Evolutionary conservation across 2,329 filamentous ascomycete species (phyloP).

Genomic region (Neofusicoccum ribis): DNA sequence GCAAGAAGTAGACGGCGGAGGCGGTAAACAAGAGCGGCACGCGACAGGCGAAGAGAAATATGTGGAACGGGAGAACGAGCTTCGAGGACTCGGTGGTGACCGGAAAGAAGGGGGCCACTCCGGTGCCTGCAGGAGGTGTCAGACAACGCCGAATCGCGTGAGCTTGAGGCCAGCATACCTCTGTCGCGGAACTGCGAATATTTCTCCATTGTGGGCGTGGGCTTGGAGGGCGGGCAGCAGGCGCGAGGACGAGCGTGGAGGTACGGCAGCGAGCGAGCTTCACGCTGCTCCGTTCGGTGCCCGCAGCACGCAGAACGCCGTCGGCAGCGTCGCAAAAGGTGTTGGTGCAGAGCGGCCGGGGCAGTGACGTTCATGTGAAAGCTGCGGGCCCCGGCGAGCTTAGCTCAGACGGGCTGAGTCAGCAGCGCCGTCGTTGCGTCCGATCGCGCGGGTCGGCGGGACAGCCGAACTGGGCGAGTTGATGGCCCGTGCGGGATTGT

Average conservation of each 20-base stretch:
- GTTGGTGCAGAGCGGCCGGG: not conserved
- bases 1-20: slow-evolving; percentile 69
- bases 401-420: not conserved
- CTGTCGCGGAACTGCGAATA: slow-evolving; percentile 90
- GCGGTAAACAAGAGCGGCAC: slow-evolving; percentile 74
- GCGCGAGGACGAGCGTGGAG: not conserved
- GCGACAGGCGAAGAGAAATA: slow-evolving; percentile 76
- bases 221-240: not conserved
- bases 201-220: slow-evolving; percentile 72
- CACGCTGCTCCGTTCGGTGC: slow-evolving; percentile 13
- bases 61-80: slow-evolving; percentile 63
- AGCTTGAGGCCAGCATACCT: slow-evolving; percentile 54
- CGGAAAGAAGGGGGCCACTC: slow-evolving; percentile 93
- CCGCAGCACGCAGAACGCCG: slow-evolving; percentile 10
- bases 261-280: not conserved
- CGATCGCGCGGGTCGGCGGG: not conserved
- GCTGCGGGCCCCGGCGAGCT: not conserved
- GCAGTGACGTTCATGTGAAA: slow-evolving; percentile 17
- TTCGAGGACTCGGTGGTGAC: slow-evolving; percentile 66
- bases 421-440: not conserved
- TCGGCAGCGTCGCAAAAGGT: slow-evolving; percentile 5
- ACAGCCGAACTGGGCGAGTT: not conserved
- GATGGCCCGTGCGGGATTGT: not conserved
- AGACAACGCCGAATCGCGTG: not conserved
- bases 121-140: slow-evolving; percentile 66